Conservation (phyloP, 2,329 filamentous ascomycete genomes). For the Colletotrichum eremochloae region DNA sequence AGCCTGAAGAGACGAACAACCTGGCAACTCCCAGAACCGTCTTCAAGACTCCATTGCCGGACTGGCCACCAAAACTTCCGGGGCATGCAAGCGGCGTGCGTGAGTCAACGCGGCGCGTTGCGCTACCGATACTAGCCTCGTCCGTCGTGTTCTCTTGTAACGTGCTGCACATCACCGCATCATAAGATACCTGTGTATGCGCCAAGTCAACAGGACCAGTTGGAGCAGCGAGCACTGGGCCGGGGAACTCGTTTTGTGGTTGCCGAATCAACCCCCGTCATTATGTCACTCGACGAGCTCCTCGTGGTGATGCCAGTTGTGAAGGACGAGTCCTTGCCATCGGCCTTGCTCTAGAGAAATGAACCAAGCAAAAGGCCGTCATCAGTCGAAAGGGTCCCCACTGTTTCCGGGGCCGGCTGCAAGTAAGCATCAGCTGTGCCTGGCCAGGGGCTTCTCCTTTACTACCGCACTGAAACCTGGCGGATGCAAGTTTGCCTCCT, state of each 20-base stretch:
- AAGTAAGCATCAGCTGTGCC: constrained; percentile 16
- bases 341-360: constrained; percentile 1
- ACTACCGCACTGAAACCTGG: constrained; percentile 8
- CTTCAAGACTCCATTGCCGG: not conserved
- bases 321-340: not conserved
- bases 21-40: constrained; percentile 20
- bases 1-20: constrained; percentile 17
- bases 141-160: constrained; percentile 15
- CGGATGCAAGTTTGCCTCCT: constrained; percentile 8
- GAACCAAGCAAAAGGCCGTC: constrained; percentile 2
- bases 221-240: not conserved
- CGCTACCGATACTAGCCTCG: constrained; percentile 31
- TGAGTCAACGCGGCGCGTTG: constrained; percentile 29
- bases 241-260: not conserved
- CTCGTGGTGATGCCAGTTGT: constrained; percentile 21
- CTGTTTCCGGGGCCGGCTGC: constrained; percentile 27
- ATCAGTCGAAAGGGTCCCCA: constrained; percentile 5
- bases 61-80: constrained; percentile 19
- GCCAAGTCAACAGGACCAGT: not conserved
- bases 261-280: constrained; percentile 8
- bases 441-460: constrained; percentile 8
- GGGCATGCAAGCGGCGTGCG: constrained; percentile 29
- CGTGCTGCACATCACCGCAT: constrained; percentile 1
- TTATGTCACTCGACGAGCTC: not conserved
- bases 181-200: constrained; percentile 5